Percentiles rank a stretch among this genome's conserved stretches.
Evolutionary conservation across 768 basidiomycete species (phyloP).

Genomic region (Russula vinacea): DNA sequence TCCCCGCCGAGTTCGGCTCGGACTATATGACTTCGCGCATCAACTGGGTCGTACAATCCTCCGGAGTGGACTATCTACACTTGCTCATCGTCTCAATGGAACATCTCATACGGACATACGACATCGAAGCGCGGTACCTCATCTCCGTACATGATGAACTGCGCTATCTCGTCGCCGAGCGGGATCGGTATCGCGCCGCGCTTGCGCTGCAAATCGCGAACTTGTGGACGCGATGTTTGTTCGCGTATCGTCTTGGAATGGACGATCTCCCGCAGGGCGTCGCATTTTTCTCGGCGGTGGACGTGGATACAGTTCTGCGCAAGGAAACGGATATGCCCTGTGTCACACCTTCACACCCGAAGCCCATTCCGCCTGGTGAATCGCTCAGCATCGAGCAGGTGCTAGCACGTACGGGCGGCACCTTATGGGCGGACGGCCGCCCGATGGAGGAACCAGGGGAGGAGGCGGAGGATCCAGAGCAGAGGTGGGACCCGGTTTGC

Average conservation of each 20-base stretch:
- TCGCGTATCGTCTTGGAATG: slow-evolving; percentile 92
- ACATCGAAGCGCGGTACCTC: slow-evolving; percentile 87
- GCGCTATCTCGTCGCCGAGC: slow-evolving; percentile 85
- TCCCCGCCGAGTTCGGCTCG: slow-evolving; percentile 73
- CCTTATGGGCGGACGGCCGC: slow-evolving; percentile 57
- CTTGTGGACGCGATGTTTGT: slow-evolving; percentile 88
- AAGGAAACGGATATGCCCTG: slow-evolving; percentile 98
- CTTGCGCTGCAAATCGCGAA: slow-evolving; percentile 94
- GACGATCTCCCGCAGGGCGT: slow-evolving; percentile 93
- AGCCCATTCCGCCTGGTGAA: slow-evolving; percentile 82
- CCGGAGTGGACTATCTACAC: slow-evolving; percentile 97
- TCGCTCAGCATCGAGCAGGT: slow-evolving; percentile 67
- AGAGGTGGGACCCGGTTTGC: slow-evolving; percentile 47
- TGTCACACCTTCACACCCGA: slow-evolving; percentile 87
- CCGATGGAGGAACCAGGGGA: slow-evolving; percentile 45
- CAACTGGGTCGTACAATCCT: slow-evolving; percentile 99
- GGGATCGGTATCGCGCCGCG: slow-evolving; percentile 86
- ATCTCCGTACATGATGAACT: slow-evolving; percentile 98
- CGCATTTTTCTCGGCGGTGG: slow-evolving; percentile 96
- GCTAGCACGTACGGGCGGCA: slow-evolving; percentile 63
- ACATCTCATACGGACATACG: slow-evolving; percentile 73
- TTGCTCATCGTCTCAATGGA: slow-evolving; percentile 95
- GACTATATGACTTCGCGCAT: slow-evolving; percentile 96
- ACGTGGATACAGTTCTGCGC: slow-evolving; percentile 83
- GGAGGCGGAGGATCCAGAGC: slow-evolving; percentile 28